Evolutionary conservation across 805 yeast species (phyloP), one percentile per base, ranked within the genome.

Genomic region (Priceomyces medius): DNA sequence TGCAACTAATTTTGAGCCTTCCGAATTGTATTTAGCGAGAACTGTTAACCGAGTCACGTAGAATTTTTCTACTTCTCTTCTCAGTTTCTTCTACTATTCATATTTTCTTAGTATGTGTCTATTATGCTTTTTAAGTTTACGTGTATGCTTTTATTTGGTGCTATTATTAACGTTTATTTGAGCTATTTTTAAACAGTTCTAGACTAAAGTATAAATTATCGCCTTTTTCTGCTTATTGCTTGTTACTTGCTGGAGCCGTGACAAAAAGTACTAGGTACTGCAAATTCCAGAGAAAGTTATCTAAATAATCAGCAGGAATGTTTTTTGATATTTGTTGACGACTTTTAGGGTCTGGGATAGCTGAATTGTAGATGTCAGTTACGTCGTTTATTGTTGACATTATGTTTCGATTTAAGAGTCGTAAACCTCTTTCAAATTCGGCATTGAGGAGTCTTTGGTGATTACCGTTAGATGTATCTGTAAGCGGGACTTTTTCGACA

Each of bases 221-320:
- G n/a, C n/a, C n/a, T n/a, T n/a, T 17, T 16, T 14, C 14, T 12
- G 5, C 29, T 14, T 26, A 26, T 14, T 26, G 14, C 29, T 26
- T 26, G n/a, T 5, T n/a, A 6, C 14, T 36, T 12, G n/a, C 24
- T n/a, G 43, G 41, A 8, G 64, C 64, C 1, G 73, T 67, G 28
- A 68, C 45, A 45, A 58, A 66, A 31, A 70, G 50, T 10, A 63
- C 41, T 18, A 69, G 37, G 40, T 62, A 70, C 43, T 70, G 63
- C 18, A 70, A 44, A 35, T 56, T 66, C 75, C 75, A 70, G 42
- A 68, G 49, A 33, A 68, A 59, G 43, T 68, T 67, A 47, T 69
- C 75, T 13, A 59, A 37, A 39, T 71, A 65, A 35, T 69, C 74
- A 6, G 56, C 45, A 2, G 74, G 74, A 10, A 68, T 54, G 29